Evolutionary conservation across 768 basidiomycete genomes (phyloP), one percentile per base, ranked within the genome.

Genomic region (Kondoa malvinella): DNA sequence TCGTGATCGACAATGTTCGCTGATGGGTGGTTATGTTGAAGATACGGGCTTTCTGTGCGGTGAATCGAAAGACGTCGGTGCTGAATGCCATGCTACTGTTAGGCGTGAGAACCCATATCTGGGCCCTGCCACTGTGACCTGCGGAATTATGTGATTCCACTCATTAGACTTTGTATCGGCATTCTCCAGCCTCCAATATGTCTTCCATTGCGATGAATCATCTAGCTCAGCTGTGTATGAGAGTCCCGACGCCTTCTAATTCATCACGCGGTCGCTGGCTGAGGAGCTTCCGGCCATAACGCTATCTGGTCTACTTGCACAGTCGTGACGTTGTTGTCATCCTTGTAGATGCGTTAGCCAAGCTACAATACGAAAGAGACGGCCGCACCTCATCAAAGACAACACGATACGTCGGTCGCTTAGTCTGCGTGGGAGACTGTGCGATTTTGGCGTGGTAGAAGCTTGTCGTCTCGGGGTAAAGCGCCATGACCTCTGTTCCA

Each of bases 381-480:
- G 12, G 30, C 4, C 61, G 21, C 32, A 63, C 74, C 64, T 75
- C 74, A 16, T 75, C 73, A 32, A 75, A 75, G 14, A 27, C 62
- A 34, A 75, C 59, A 57, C 71, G 69, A 69, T 75, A 75, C 2
- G 68, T 25, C n/a, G 64, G 64, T 21, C 67, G 32, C 64, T 69
- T 73, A 71, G 40, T 68, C 69, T 3, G 0, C n/a, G 16, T 67
- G 4, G 74, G 72, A 0, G 68, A 69, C 0, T 60, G 50, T 0
- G 76, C 69, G 50, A 80, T 77, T 1, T 72, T 71, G 17, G 78
- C 79, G 1, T 73, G 72, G 69, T 80, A 80, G 71, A 80, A 79
- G 0, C 76, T 74, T 0, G 79, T 79, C 25, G 80, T 80, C 31
- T 79, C 79, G 15, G 80, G 80, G 58, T 80, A 80, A 21, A 78